Base-by-base conservation (phyloP, 1,284 basidiomycete genomes). In the Ceratobasidium theobromae region DNA sequence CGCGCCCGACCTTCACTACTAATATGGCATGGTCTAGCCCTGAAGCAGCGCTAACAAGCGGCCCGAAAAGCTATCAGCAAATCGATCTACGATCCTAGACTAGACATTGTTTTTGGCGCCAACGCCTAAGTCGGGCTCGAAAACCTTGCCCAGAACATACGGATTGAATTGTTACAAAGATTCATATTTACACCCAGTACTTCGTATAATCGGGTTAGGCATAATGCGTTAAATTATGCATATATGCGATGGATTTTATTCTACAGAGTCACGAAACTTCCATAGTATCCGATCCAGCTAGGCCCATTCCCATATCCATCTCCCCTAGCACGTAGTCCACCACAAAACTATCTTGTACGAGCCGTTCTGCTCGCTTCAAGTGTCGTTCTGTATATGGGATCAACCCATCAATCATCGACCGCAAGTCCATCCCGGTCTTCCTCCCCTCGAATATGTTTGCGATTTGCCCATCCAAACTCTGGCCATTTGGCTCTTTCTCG, bases 371-470 rank as follows among this genome's bases (percentile, higher is more conserved):
- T 68, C 96, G 81, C 30, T 85, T 78, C 51, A 95, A 84, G 77
- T 99, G 96, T 51, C 96, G 83, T 75, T 96, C 92, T 9, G 95
- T 96, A 76, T 99, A 99, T 8, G 96, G 93, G 64, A 98, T 83
- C 64, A 98, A 78, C 1, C 86, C 89, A 51, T 95, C 93, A 4
- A 98, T 77, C 65, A 97, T 75, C 67, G 25, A 80, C 78, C 14
- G 80, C 81, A 40, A 76, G 23, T 79, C 78, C 54, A 51, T 27
- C 45, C 27, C n/a, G 11, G 62, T 28, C 70, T 72, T 35, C 71
- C 67, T 75, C 69, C 68, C 68, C 64, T 68, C 72, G 23, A 72
- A 69, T 25, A 74, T 72, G 32, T 32, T 27, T 4, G 70, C 74
- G 30, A 79, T 74, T 27, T 72, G 72, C n/a, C 75, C 73, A 57